Percentiles rank a stretch among this genome's conserved stretches.
These are phyloP conservation scores for Hygrophorus pudorinus DNA, from an alignment of 768 basidiomycete species.

Conservation along the genomic window DNA sequence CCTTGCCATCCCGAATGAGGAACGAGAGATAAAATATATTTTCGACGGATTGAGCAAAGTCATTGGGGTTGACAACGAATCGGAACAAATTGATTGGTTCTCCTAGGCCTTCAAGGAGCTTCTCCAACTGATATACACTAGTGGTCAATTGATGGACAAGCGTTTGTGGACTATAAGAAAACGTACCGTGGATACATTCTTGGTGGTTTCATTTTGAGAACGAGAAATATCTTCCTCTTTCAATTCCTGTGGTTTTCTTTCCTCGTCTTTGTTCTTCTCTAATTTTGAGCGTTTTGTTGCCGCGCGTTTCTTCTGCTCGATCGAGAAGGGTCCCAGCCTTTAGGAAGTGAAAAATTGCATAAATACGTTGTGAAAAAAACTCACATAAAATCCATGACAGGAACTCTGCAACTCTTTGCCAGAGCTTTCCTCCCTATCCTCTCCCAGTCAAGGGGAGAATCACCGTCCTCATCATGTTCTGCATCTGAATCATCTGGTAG, in stretches of 20 bases:
- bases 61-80: slow-evolving; percentile 82
- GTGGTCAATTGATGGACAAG: not conserved
- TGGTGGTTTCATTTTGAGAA: slow-evolving; percentile 82
- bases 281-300: slow-evolving; percentile 51
- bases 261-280: slow-evolving; percentile 63
- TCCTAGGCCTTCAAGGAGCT: slow-evolving; percentile 40
- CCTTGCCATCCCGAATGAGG: slow-evolving; percentile 78
- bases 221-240: slow-evolving; percentile 75
- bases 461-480: slow-evolving; percentile 39
- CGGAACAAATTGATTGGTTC: slow-evolving; percentile 67
- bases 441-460: slow-evolving; percentile 63
- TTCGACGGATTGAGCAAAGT: slow-evolving; percentile 92
- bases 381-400: slow-evolving; percentile 85
- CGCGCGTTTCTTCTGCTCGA: slow-evolving; percentile 74
- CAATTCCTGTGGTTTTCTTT: slow-evolving; percentile 68
- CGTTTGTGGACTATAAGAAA: not conserved
- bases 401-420: slow-evolving; percentile 69
- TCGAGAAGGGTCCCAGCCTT: slow-evolving; percentile 86
- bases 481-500: slow-evolving; percentile 37
- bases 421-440: slow-evolving; percentile 78
- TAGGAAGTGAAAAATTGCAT: slow-evolving; percentile 8
- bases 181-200: slow-evolving; percentile 68
- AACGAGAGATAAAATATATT: slow-evolving; percentile 95
- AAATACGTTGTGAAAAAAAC: slow-evolving; percentile 11
- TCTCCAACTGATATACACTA: slow-evolving; percentile 38